phyloP scores from a whole-genome alignment of 495 filamentous ascomycete genomes.

The Neurospora terricola region DNA sequence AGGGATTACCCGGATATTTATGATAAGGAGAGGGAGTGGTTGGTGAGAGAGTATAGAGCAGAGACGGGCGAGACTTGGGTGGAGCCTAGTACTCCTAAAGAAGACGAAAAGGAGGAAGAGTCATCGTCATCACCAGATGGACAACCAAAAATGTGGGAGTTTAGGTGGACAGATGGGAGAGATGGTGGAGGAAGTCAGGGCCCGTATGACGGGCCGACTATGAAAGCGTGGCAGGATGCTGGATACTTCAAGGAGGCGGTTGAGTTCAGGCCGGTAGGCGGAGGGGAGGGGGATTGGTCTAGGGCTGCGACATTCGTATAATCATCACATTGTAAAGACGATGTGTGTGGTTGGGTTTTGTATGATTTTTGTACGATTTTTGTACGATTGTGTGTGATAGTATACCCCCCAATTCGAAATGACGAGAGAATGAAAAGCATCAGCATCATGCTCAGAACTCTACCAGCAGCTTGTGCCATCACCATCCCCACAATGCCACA shows the following conservation, averaged over 20 bases:
- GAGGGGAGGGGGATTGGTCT: conserved; percentile 48
- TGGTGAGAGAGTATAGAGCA: conserved; percentile 72
- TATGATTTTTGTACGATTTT: not conserved
- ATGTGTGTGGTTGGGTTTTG: not conserved
- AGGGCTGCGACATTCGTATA: conserved; percentile 51
- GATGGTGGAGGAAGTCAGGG: conserved; percentile 74
- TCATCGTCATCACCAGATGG: not conserved
- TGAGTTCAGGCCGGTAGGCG: conserved; percentile 64
- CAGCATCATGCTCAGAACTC: not conserved
- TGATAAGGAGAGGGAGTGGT: conserved; percentile 72
- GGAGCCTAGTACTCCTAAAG: conserved; percentile 31
- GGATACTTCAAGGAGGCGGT: conserved; percentile 94
- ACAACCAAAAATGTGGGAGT: conserved; percentile 66
- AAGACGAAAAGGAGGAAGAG: conserved; percentile 12
- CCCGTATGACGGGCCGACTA: conserved; percentile 72
- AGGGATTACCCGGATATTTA: conserved; percentile 81
- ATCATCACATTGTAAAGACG: conserved; percentile 7
- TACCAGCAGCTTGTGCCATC: not conserved
- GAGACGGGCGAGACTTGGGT: conserved; percentile 89
- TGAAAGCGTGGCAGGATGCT: conserved; percentile 79
- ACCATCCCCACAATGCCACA: not conserved
- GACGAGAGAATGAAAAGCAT: not conserved
- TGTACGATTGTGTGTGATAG: not conserved
- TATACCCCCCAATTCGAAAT: not conserved
- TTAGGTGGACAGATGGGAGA: conserved; percentile 79